phyloP scores from a whole-genome alignment of 805 yeast genomes.

The Monosporozyma solicola region DNA sequence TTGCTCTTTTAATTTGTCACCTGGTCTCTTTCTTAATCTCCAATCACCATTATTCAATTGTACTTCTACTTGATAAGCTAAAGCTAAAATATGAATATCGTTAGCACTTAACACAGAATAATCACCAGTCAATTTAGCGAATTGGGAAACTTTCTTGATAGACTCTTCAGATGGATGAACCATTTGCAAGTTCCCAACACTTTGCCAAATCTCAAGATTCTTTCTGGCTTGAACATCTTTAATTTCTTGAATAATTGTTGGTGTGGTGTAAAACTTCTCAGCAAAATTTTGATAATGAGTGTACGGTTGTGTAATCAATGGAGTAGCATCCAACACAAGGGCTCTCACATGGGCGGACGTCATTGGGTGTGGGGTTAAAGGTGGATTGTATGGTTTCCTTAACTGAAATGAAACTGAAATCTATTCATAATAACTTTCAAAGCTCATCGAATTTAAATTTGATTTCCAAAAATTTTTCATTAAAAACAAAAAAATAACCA shows the following conservation, averaged over 20 bases:
- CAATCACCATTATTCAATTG: slow-evolving; percentile 62
- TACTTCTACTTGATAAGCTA: slow-evolving; percentile 78
- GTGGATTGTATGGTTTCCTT: too few species aligned
- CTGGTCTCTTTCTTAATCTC: slow-evolving; percentile 66
- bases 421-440: not conserved
- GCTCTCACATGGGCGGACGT: slow-evolving; percentile 38
- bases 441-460: not conserved
- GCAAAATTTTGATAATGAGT: slow-evolving; percentile 66
- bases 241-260: slow-evolving; percentile 82
- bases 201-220: slow-evolving; percentile 71
- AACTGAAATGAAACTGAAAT: not conserved
- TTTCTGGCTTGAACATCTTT: slow-evolving; percentile 77
- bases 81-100: slow-evolving; percentile 87
- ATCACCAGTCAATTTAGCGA: slow-evolving; percentile 89
- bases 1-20: slow-evolving; percentile 36
- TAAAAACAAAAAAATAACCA: not conserved
- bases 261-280: slow-evolving; percentile 70
- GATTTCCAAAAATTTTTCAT: not conserved
- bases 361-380: not conserved
- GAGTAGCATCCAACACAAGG: slow-evolving; percentile 89
- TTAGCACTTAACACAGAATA: slow-evolving; percentile 76
- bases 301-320: slow-evolving; percentile 78
- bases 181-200: slow-evolving; percentile 44
- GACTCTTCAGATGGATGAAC: slow-evolving; percentile 69
- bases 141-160: slow-evolving; percentile 58